Conservation (phyloP, 2,329 filamentous ascomycete genomes). For the Periconia macrospinosa region DNA sequence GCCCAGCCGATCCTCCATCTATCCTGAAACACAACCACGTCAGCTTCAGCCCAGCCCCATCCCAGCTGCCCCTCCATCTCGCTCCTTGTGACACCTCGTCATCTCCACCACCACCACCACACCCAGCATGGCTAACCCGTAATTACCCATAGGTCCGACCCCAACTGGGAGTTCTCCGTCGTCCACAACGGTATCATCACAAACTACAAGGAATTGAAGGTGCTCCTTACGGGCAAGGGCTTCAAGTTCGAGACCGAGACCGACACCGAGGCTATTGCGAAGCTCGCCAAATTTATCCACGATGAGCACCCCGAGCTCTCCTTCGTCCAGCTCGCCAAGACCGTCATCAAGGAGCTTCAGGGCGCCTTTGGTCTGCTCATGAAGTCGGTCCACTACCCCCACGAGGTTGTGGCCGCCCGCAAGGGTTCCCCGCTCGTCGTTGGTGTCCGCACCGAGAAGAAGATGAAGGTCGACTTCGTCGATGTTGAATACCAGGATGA, state of each 20-base stretch:
- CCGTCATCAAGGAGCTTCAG: conserved; percentile 96
- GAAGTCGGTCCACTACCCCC: conserved; percentile 98
- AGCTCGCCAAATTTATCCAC: conserved; percentile 97
- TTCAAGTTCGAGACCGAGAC: conserved; percentile 99
- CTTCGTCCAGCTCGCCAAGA: conserved; percentile 95
- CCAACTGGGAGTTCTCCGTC: conserved; percentile 92
- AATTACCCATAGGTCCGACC: conserved; percentile 70
- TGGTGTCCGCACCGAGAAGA: conserved; percentile 93
- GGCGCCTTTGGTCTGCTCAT: conserved; percentile 95
- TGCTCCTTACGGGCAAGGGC: conserved; percentile 87
- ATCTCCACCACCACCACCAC: neutral
- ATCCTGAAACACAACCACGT: neutral
- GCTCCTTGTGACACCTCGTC: conserved; percentile 10
- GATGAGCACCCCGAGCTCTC: conserved; percentile 92
- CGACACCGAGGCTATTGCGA: conserved; percentile 98
- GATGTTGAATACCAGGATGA: conserved; percentile 97
- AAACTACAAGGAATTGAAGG: conserved; percentile 99
- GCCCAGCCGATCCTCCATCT: conserved; percentile 21
- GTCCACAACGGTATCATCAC: conserved; percentile 99
- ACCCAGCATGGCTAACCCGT: conserved; percentile 19
- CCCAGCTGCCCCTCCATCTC: neutral
- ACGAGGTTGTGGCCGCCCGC: conserved; percentile 95
- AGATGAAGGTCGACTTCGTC: conserved; percentile 99
- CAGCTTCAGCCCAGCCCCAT: neutral
- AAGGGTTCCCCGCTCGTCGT: conserved; percentile 98